Evolutionary conservation across 78 protist species (phyloP).

Genomic region (Cavenderia fasciculata): DNA sequence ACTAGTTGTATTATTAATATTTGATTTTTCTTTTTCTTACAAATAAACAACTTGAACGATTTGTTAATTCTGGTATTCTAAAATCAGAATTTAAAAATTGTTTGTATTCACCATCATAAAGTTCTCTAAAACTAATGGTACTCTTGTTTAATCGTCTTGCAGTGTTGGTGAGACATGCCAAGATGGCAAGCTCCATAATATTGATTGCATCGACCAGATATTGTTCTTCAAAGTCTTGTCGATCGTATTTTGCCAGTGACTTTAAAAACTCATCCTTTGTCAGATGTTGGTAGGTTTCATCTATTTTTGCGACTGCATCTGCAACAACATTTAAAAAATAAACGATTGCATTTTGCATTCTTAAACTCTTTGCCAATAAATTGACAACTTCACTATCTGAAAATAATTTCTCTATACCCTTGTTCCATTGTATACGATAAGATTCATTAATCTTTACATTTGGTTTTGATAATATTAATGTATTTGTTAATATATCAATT

Average conservation of each 20-base stretch:
- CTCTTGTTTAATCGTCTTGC: neutral
- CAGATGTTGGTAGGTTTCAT: neutral
- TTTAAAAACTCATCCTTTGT: neutral
- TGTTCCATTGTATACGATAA: conserved; percentile 25
- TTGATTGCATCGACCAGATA: neutral
- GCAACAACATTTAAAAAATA: neutral
- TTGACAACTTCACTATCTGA: neutral
- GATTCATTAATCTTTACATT: neutral
- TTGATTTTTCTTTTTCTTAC: neutral
- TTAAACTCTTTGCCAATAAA: neutral
- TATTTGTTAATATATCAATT: neutral
- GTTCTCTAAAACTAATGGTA: neutral
- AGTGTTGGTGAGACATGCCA: neutral
- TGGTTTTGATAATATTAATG: conserved; percentile 12
- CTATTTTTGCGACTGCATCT: neutral
- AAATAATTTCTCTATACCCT: neutral
- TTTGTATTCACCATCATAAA: conserved; percentile 29
- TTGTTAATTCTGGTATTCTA: neutral
- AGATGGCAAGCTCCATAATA: conserved; percentile 14
- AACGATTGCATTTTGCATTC: neutral
- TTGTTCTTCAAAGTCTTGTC: neutral
- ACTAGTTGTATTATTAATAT: neutral
- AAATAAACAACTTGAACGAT: neutral
- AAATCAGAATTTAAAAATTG: neutral
- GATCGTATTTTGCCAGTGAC: neutral